Evolutionary conservation across 768 basidiomycete species (phyloP).

Genomic region (Leccinum pellstonianum): DNA sequence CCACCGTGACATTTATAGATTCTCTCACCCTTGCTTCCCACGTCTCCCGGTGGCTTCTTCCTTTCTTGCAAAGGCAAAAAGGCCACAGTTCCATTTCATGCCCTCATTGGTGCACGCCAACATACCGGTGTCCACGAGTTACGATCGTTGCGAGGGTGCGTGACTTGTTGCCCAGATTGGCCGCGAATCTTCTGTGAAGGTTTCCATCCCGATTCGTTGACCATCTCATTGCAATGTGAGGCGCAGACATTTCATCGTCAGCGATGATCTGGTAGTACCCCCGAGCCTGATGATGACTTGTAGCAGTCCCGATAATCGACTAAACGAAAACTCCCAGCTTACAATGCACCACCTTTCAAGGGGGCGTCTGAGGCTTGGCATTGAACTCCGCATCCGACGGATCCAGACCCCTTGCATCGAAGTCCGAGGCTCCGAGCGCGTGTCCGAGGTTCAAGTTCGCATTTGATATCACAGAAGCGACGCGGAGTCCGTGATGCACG

Average conservation of each 20-base stretch:
- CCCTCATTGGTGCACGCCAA: not conserved
- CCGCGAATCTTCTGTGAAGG: not conserved
- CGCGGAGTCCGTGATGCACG: not conserved
- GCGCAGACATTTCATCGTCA: not conserved
- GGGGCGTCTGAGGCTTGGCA: not conserved
- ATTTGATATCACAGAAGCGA: not conserved
- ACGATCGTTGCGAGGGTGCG: not conserved
- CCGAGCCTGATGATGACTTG: not conserved
- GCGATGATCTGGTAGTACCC: not conserved
- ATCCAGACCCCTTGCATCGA: slow-evolving; percentile 13
- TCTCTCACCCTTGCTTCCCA: not conserved
- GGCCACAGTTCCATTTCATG: not conserved
- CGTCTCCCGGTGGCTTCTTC: not conserved
- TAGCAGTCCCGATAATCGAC: slow-evolving; percentile 17
- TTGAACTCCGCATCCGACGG: slow-evolving; percentile 6
- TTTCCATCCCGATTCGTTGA: not conserved
- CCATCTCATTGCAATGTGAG: not conserved
- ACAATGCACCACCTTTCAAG: slow-evolving; percentile 10
- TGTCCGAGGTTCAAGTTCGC: not conserved
- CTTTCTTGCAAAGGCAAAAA: not conserved
- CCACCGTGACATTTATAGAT: not conserved
- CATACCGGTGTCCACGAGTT: not conserved
- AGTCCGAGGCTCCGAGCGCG: not conserved
- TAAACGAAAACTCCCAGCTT: not conserved
- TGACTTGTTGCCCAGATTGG: not conserved